phyloP scores from a whole-genome alignment of 2,329 filamentous ascomycete genomes.

The Trichoderma lentiforme region DNA sequence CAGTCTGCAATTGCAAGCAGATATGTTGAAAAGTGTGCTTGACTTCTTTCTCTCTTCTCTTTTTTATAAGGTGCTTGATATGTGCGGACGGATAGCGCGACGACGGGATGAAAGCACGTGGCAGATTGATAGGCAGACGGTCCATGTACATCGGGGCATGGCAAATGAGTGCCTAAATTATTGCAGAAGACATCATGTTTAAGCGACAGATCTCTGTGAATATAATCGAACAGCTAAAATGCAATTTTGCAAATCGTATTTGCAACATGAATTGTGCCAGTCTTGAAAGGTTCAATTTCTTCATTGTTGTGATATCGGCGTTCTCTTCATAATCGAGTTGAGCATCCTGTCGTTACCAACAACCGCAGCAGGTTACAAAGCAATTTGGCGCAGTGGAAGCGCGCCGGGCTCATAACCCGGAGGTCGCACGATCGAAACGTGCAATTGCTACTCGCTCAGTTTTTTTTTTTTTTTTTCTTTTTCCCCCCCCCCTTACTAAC shows the following conservation, averaged over 20 bases:
- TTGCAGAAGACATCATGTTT: not conserved
- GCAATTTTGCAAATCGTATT: not conserved
- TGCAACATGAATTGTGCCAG: not conserved
- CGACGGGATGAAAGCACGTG: not conserved
- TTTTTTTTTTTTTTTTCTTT: constrained; percentile 8
- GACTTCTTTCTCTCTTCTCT: not conserved
- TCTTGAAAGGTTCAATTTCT: not conserved
- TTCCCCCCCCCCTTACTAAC: not conserved
- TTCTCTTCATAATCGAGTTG: not conserved
- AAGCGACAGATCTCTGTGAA: accelerated
- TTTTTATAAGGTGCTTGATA: not conserved
- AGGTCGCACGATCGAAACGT: constrained; percentile 16
- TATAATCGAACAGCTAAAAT: not conserved
- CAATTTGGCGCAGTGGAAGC: constrained; percentile 16
- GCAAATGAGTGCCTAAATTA: not conserved
- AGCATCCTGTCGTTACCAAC: not conserved
- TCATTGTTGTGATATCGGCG: not conserved
- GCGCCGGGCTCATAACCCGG: constrained; percentile 15
- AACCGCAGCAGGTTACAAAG: not conserved
- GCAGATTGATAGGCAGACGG: not conserved
- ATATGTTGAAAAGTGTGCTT: not conserved
- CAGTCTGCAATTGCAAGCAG: not conserved
- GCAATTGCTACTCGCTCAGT: not conserved
- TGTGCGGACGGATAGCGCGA: not conserved
- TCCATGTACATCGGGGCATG: not conserved